Base-by-base conservation (phyloP, 331 rosid genomes). In the Stylosanthes scabra region DNA sequence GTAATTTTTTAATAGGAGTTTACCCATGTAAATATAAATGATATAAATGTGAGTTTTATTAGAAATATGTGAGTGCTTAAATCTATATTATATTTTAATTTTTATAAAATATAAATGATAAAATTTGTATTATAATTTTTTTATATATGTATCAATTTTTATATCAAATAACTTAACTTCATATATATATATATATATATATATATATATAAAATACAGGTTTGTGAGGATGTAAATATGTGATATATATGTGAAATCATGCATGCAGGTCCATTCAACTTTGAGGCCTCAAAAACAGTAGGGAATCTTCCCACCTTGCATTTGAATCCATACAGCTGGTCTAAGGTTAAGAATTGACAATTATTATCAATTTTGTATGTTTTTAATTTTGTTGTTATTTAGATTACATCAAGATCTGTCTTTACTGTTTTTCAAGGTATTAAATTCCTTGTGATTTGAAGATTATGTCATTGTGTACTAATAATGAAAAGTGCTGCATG, bases 301-400 rank as follows among this genome's bases (percentile, higher is more conserved):
- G 86, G 84, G 71, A 72, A 66, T 65, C 79, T 86, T n/a, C 90
- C 90, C 40, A 61, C 59, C 12, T 75, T 90, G 59, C 86, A 85
- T 10, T 74, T 74, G 44, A 88, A 88, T 76, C 97, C 86, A 8
- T 88, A 86, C 75, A 88, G 92, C 74, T 90, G 94, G 97, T 86
- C 97, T 34, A 88, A 85, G 93, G 94, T 66, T 9, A 2, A 5
- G 2, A 15, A 4, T 83, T 44, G 9, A 29, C 52, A 13, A 61
- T 0, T 20, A n/a, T 0, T 12, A n/a, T 6, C 12, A 27, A 4
- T 28, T 11, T 13, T 12, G 16, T 51, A 16, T 40, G 8, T 11
- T 3, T 3, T 37, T 37, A 5, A 1, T 10, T 9, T 3, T 6
- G 8, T 13, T 61, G 11, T 5, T 59, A 3, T 31, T 31, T 31